Percentiles rank a stretch among this genome's conserved stretches.
Evolutionary conservation across 177 flowering plant species (phyloP).

Genomic region (Tripterygium wilfordii): DNA sequence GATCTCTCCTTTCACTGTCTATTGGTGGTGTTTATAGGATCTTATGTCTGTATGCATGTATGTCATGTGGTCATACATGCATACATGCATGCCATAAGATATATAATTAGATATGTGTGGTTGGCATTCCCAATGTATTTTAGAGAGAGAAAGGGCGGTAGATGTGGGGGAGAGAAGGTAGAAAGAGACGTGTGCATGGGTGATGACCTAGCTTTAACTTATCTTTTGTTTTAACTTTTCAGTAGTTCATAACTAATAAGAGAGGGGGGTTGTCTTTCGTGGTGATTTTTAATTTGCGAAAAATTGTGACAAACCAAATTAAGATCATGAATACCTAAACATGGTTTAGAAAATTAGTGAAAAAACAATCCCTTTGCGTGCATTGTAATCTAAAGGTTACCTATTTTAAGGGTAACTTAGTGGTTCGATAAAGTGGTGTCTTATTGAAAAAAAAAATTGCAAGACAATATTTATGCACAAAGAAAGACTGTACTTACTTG

Average conservation of each 20-base stretch:
- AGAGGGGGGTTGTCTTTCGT: constrained; percentile 7
- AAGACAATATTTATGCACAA: no score
- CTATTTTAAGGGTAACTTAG: no score
- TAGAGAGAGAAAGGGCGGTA: constrained; percentile 43
- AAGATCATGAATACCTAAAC: no score
- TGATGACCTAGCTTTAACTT: constrained; percentile 39
- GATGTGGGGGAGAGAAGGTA: constrained; percentile 63
- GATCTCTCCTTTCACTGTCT: constrained; percentile 6
- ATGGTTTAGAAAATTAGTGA: no score
- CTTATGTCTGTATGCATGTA: background rate
- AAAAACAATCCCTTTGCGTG: no score
- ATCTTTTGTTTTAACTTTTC: constrained; percentile 51
- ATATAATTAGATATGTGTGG: constrained; percentile 21
- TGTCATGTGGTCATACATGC: background rate
- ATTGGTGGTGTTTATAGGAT: constrained; percentile 6
- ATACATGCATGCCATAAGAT: constrained; percentile 7
- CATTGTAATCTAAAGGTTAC: no score
- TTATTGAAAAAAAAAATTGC: no score
- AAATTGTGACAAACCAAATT: no score
- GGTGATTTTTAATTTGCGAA: constrained; percentile 3
- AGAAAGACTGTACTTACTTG: no score
- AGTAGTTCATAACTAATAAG: constrained; percentile 13
- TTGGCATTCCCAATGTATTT: constrained; percentile 44
- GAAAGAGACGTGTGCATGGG: constrained; percentile 90
- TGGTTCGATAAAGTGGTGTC: no score